A percentile compares a stretch with the other conserved stretches of the same genome.
phyloP scores from a whole-genome alignment of 345 rosid species.

The Populus davidiana region DNA sequence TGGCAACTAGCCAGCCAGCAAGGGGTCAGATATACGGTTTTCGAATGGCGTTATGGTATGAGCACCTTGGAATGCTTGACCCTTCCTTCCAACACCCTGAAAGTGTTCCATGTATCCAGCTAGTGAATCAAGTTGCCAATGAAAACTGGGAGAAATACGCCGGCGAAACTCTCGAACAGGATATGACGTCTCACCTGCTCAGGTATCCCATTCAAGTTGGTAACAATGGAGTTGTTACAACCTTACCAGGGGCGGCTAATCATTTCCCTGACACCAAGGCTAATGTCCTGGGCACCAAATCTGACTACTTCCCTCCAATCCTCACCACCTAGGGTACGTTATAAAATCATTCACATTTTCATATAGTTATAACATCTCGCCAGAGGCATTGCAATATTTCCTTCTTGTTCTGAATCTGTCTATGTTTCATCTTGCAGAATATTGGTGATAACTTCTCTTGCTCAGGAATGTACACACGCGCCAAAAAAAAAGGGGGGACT shows the following conservation, averaged over 20 bases:
- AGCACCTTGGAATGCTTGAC: conserved; percentile 38
- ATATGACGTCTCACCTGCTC: conserved; percentile 52
- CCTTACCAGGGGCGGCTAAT: conserved; percentile 24
- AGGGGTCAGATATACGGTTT: conserved; percentile 54
- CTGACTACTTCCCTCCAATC: conserved; percentile 49
- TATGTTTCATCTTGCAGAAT: too few species aligned
- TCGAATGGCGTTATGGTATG: conserved; percentile 66
- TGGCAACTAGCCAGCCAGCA: conserved; percentile 30
- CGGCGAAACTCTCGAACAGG: conserved; percentile 13
- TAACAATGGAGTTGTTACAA: conserved; percentile 36
- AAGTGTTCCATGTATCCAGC: conserved; percentile 32
- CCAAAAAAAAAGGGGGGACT: too few species aligned
- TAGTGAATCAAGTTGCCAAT: conserved; percentile 39
- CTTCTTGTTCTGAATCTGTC: too few species aligned
- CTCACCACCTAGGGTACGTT: conserved; percentile 49
- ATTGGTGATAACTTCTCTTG: too few species aligned
- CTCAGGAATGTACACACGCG: too few species aligned
- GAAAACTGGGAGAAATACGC: conserved; percentile 45
- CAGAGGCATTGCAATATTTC: too few species aligned
- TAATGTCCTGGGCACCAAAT: conserved; percentile 47
- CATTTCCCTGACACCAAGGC: conserved; percentile 76
- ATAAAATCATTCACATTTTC: background rate
- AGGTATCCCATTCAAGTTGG: conserved; percentile 56
- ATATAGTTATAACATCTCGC: background rate
- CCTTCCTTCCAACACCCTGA: conserved; percentile 31